Evolutionary conservation across 495 filamentous ascomycete genomes (phyloP), one percentile per base, ranked within the genome.

Genomic region (Hyaloscypha finlandica): DNA sequence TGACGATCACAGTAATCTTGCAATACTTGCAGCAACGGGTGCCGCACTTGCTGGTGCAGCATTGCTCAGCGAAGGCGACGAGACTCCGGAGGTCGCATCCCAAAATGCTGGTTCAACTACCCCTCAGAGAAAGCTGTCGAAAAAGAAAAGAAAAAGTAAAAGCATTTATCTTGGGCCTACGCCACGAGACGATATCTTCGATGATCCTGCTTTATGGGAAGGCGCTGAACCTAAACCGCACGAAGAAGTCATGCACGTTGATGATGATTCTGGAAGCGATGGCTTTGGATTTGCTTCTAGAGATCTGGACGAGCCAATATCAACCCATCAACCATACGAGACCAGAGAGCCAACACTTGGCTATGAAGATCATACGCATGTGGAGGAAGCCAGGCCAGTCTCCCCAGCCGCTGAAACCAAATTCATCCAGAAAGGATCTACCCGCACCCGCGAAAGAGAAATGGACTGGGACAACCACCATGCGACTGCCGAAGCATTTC

Each of bases 151-250:
- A 61, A 65, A 65, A 11, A 71, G 70, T 29, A 71, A 69, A 54
- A 64, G 67, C 45, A 74, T 73, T 57, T 76, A 80, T 52, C 72
- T 74, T 52, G 74, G 72, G 61, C 65, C 65, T 45, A 45, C 68
- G 48, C 72, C 67, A 53, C 75, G 77, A 65, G 77, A 84, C 66
- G 77, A 80, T 73, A 72, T 78, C 61, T 77, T 78, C 69, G 77
- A 79, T 69, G 77, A 80, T 67, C 63, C 75, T 80, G 79, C 71
- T 78, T 77, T 78, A 75, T 85, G 45, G 84, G 87, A 90, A 79
- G 68, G 81, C 73, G 73, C 84, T 78, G 75, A 89, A 33, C 71
- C 55, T 16, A 75, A 70, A 63, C 33, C 45, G 30, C 65, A 71
- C 35, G 70, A 74, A 52, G 74, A 74, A 63, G 62, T 59, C 16